Evolutionary conservation across 78 protist species (phyloP), one percentile per base, ranked within the genome.

Genomic region (slime mould (Dictyostelium discoideum)): DNA sequence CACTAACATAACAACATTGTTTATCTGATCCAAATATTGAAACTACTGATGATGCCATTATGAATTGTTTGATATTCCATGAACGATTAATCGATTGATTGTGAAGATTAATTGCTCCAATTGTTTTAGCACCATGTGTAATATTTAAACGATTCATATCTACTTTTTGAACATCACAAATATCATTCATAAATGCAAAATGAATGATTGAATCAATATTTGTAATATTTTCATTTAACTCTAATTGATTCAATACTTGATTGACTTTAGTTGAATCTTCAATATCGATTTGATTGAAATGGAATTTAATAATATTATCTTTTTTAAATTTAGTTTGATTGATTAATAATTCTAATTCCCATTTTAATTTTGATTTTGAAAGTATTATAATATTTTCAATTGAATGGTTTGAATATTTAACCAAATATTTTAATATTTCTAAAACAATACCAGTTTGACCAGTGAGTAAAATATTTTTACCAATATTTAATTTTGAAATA

Each of bases 381-480:
- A 90, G n/a, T 16, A 90, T 77, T 9, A 90, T 73, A n/a, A 90
- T 63, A 39, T 90, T 69, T 2, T 46, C 85, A 7, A 90, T 20
- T 13, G 48, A 79, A 0, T 26, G 8, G 0, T 44, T 39, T 44
- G 95, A 85, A n/a, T 72, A 65, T 39, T 82, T 29, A 2, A 82
- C 20, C 4, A 90, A 14, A 77, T 87, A 90, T 44, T 63, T 65
- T 42, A 90, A 46, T 13, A 82, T 83, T 29, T 26, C 74, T 11
- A 90, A 24, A 7, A 78, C 29, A 37, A 90, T 50, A 82, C 95
- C 95, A 24, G 80, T 16, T 82, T 90, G 95, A 32, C 95, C 95
- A 50, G 95, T 90, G n/a, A 90, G 50, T 20, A 90, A 69, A 6
- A 87, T 5, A 5, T 40, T 78, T 44, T 44, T 82, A 82, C 72